Percentiles rank a stretch among this genome's conserved stretches.
These are phyloP conservation scores for Aspergillus tubingensis DNA, from an alignment of 2,329 filamentous ascomycete species.

Conservation along the genomic window DNA sequence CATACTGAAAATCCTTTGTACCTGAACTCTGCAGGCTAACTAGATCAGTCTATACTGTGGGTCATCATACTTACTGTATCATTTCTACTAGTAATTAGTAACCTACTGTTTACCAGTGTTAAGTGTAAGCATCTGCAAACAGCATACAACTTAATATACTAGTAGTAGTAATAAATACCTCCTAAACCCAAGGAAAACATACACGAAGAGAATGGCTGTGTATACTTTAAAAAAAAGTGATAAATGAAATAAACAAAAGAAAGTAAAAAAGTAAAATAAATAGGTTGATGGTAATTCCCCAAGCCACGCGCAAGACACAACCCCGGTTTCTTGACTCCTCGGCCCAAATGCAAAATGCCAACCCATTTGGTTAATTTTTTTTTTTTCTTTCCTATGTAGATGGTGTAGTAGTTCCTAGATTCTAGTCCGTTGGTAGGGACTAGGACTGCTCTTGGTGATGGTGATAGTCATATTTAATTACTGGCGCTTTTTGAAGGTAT, in stretches of 20 bases:
- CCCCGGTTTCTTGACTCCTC: constrained; percentile 12
- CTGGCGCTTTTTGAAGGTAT: background rate
- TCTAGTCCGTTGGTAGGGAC: too few relatives aligned
- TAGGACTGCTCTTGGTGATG: too few relatives aligned
- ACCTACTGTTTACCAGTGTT: too few relatives aligned
- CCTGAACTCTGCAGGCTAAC: too few relatives aligned
- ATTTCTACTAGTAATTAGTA: too few relatives aligned
- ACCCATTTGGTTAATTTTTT: background rate
- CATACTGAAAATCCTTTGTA: too few relatives aligned
- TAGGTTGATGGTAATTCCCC: background rate
- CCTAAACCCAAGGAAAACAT: background rate
- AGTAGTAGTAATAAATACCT: background rate
- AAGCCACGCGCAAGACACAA: background rate
- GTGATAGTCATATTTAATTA: background rate
- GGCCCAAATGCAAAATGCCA: constrained; percentile 19
- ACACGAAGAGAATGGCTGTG: background rate
- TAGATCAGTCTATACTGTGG: too few relatives aligned
- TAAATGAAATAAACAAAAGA: background rate
- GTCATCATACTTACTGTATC: too few relatives aligned
- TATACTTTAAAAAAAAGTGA: constrained; percentile 3
- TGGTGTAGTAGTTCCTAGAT: background rate
- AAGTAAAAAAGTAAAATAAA: background rate
- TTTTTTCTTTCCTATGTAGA: background rate
- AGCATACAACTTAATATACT: too few relatives aligned
- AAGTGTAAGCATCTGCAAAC: too few relatives aligned